A percentile compares a stretch with the other conserved stretches of the same genome.
Evolutionary conservation across 176 grass and related monocot genomes (phyloP).

Genomic region (Bonia amplexicaulis): DNA sequence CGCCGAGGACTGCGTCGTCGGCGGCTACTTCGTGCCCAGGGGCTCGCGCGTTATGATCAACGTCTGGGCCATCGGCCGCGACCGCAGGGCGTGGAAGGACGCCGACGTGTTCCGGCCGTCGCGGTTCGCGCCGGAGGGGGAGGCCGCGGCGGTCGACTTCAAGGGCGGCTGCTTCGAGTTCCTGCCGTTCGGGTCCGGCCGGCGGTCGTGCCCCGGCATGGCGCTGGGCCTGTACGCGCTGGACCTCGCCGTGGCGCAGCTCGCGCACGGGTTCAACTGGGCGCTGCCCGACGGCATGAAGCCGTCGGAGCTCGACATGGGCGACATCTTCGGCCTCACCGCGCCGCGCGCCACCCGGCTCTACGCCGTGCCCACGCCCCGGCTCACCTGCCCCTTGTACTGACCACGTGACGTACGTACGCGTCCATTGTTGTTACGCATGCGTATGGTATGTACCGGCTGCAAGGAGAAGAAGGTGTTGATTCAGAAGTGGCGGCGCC

Average conservation of each 20-base stretch:
- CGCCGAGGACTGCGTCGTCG: conserved; percentile 58
- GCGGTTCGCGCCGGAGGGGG: conserved; percentile 40
- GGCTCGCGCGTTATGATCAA: conserved; percentile 82
- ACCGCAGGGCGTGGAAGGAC: conserved; percentile 63
- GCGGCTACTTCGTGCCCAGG: conserved; percentile 61
- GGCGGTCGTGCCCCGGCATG: conserved; percentile 72
- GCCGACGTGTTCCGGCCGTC: conserved; percentile 56
- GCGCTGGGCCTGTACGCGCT: conserved; percentile 62
- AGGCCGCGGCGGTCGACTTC: conserved; percentile 56
- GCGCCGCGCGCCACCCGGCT: conserved; percentile 68
- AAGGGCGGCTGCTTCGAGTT: conserved; percentile 91
- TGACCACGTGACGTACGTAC: not conserved
- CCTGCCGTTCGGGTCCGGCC: conserved; percentile 76
- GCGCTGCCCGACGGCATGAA: conserved; percentile 65
- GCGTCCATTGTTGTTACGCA: not conserved
- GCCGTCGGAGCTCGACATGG: conserved; percentile 82
- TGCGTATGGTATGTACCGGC: not conserved
- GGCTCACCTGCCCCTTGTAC: conserved; percentile 46
- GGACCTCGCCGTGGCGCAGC: conserved; percentile 63
- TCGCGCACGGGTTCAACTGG: conserved; percentile 77
- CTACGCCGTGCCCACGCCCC: conserved; percentile 53
- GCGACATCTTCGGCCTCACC: conserved; percentile 83
- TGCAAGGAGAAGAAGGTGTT: not conserved
- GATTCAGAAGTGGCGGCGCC: not conserved
- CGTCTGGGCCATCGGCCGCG: conserved; percentile 75